phyloP scores from a whole-genome alignment of 352 stramenopile species.

The Globisporangium okanoganense region DNA sequence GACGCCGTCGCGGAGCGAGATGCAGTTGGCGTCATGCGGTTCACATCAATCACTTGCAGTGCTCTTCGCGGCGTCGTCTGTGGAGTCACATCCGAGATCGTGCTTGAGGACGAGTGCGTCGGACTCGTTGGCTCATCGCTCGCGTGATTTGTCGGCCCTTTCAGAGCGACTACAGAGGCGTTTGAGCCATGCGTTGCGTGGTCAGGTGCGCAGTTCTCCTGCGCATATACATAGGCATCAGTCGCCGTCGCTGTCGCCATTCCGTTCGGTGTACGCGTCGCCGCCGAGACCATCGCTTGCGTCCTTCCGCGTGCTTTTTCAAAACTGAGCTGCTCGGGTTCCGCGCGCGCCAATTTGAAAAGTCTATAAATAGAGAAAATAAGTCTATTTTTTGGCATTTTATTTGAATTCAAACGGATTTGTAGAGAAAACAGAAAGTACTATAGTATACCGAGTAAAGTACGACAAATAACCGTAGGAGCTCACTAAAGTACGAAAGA shows the following conservation, averaged over 20 bases:
- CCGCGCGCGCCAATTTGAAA: background rate
- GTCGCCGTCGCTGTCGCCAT: background rate
- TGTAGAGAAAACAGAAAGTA: background rate
- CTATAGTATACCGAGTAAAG: background rate
- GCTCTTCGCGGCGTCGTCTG: conserved; percentile 2
- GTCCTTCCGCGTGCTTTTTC: conserved; percentile 10
- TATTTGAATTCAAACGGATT: conserved; percentile 12
- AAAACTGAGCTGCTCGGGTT: conserved; percentile 8
- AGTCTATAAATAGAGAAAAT: conserved; percentile 7
- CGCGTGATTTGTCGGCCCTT: conserved; percentile 13
- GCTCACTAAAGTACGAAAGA: background rate
- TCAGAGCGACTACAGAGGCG: conserved; percentile 3
- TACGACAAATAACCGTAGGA: background rate
- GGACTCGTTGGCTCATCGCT: background rate
- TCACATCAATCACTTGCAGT: conserved; percentile 14
- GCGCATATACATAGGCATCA: conserved; percentile 9
- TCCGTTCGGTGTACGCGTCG: background rate
- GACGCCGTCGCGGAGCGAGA: no score
- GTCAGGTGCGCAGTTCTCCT: conserved; percentile 31
- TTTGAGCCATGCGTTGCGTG: conserved; percentile 9
- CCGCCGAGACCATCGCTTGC: conserved; percentile 21
- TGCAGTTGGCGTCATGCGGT: background rate
- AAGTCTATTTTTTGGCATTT: conserved; percentile 12
- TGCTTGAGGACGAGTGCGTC: background rate
- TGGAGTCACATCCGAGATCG: background rate